phyloP scores from a whole-genome alignment of 495 filamentous ascomycete genomes.

The Xylaria longipes region DNA sequence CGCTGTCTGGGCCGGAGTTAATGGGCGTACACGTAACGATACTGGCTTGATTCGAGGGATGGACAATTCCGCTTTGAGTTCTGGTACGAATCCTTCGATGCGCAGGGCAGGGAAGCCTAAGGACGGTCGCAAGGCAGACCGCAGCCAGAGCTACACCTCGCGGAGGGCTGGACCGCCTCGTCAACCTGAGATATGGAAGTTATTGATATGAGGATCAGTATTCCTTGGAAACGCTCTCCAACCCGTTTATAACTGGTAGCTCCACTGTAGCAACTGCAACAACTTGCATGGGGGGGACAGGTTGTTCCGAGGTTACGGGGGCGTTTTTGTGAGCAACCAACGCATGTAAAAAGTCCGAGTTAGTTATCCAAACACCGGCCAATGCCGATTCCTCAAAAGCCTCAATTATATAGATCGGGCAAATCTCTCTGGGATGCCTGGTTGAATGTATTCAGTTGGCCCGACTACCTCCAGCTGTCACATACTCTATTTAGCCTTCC shows the following conservation, averaged over 20 bases:
- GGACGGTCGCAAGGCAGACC: background rate
- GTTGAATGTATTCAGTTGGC: background rate
- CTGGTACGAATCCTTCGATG: background rate
- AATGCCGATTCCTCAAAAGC: too few relatives aligned
- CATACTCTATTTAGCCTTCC: too few relatives aligned
- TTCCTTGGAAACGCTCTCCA: background rate
- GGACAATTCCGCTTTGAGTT: background rate
- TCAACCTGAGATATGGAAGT: background rate
- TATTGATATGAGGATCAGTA: background rate
- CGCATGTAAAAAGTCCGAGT: background rate
- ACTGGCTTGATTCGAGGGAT: constrained; percentile 2
- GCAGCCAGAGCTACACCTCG: background rate
- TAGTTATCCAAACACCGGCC: background rate
- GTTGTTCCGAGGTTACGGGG: background rate
- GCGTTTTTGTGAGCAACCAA: background rate
- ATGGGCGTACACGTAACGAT: constrained; percentile 3
- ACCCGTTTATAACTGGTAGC: background rate
- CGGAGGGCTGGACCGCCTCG: background rate
- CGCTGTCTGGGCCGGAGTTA: constrained; percentile 2
- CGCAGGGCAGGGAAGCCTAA: background rate
- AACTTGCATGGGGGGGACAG: background rate
- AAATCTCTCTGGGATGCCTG: too few relatives aligned
- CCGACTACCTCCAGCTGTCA: background rate
- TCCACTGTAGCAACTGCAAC: background rate
- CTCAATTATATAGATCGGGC: too few relatives aligned